Percentiles rank a stretch among this genome's conserved stretches.
Conservation (phyloP, 73 alveolate genomes). For the Loxodes magnus region DNA sequence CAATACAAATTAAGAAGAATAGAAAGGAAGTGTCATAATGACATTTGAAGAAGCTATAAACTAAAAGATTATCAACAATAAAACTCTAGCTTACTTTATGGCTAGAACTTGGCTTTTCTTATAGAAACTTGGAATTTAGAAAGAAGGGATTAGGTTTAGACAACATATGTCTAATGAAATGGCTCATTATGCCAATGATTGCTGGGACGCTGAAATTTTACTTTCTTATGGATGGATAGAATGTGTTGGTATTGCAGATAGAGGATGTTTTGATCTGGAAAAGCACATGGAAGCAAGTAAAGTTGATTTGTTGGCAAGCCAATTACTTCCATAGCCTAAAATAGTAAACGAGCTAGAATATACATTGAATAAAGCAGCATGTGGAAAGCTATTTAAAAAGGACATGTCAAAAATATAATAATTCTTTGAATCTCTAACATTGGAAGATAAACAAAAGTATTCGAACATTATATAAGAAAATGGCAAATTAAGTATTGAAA, state of each 20-base stretch:
- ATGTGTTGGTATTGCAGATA: conserved; percentile 98
- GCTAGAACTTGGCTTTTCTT: conserved; percentile 85
- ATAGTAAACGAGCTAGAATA: conserved; percentile 45
- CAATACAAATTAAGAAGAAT: conserved; percentile 33
- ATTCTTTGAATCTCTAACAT: conserved; percentile 50
- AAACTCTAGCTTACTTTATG: conserved; percentile 96
- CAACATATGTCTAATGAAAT: conserved; percentile 96
- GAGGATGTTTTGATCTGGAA: conserved; percentile 91
- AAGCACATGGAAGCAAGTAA: conserved; percentile 79
- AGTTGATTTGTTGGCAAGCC: conserved; percentile 73
- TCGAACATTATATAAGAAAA: conserved; percentile 45
- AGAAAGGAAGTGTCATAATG: conserved; percentile 17
- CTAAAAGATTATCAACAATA: conserved; percentile 71
- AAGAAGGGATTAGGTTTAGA: conserved; percentile 89
- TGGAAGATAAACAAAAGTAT: conserved; percentile 56
- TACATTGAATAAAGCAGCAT: conserved; percentile 57
- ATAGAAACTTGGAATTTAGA: conserved; percentile 61
- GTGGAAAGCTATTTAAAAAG: conserved; percentile 68
- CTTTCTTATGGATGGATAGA: conserved; percentile 98
- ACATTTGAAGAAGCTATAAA: conserved; percentile 84
- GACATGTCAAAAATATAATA: conserved; percentile 70
- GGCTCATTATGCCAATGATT: conserved; percentile 99
- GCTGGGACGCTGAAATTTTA: conserved; percentile 99
- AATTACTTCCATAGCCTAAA: conserved; percentile 73
- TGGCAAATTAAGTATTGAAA: conserved; percentile 42